Evolutionary conservation across 2,329 filamentous ascomycete species (phyloP).

Genomic region (Colletotrichum phormii): DNA sequence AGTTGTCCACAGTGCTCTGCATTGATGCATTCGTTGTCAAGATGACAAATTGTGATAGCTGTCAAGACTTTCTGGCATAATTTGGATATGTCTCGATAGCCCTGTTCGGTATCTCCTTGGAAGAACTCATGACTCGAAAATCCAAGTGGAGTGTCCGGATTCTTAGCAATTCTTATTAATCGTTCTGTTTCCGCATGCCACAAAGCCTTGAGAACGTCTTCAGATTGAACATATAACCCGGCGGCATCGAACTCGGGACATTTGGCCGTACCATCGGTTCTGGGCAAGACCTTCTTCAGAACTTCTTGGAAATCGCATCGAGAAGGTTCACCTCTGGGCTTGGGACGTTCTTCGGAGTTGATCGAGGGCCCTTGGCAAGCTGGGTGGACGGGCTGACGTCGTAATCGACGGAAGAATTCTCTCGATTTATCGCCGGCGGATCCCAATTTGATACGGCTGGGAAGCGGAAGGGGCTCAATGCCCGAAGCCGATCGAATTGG

Average conservation of each 20-base stretch:
- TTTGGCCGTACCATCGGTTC: not conserved
- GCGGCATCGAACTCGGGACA: not conserved
- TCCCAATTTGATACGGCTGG: too few species aligned
- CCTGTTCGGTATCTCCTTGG: not conserved
- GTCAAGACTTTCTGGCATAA: not conserved
- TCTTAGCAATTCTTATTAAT: not conserved
- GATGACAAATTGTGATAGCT: constrained; percentile 6
- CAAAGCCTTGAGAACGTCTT: not conserved
- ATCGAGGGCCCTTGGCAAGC: not conserved
- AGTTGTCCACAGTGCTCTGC: not conserved
- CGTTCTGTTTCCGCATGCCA: not conserved
- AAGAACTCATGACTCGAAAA: not conserved
- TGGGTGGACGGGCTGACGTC: not conserved
- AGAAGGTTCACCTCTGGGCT: not conserved
- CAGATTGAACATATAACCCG: not conserved
- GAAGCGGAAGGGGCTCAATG: too few species aligned
- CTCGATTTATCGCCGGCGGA: too few species aligned
- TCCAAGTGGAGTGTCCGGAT: not conserved
- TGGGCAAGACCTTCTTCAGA: not conserved
- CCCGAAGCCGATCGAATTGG: too few species aligned
- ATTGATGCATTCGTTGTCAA: constrained; percentile 22
- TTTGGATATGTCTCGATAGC: not conserved
- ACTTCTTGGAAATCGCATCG: not conserved
- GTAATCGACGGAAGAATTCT: not conserved
- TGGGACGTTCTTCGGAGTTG: not conserved